Base-by-base conservation (phyloP, 805 yeast genomes). In the Yamadazyma phyllophila region DNA sequence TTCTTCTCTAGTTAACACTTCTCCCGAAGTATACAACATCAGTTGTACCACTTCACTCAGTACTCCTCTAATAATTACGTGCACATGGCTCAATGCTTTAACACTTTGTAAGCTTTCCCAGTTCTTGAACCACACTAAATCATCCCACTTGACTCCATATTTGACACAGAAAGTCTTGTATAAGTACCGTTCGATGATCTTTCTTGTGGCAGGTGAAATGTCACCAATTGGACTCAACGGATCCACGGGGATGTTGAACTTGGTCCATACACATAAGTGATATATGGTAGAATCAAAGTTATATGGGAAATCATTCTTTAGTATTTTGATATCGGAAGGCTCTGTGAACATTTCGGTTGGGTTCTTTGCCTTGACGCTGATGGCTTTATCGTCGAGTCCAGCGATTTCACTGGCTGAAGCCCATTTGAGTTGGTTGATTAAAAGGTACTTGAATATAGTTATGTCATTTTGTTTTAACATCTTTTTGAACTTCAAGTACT, bases 71-170 rank as follows among this genome's bases (percentile, higher is more conserved):
- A 85, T 51, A 26, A 85, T 56, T 2, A 85, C 77, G 61, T 85
- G 94, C n/a, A 85, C 65, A 58, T 85, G 94, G 17, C 89, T 83
- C 30, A 85, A 67, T 26, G 78, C 71, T 51, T 69, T 74, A 5
- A 86, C 83, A 58, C 89, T 83, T 59, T 86, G 94, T 34, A 86
- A 60, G 6, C 76, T 71, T 7, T 83, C 76, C 79, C 86, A 85
- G 58, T 86, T 86, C 52, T 85, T 74, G 61, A 85, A 86, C 92
- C 92, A 85, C 1, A 71, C 58, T 36, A 77, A 54, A 33, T 77
- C 63, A 3, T 71, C 66, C 24, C 67, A 55, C 7, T 62, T 55
- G 12, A 70, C 58, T 8, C 72, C 75, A 33, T 79, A 63, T 27
- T 66, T 64, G 26, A 69, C 61, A n/a, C 72, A 64, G 46, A 85